A percentile compares a stretch with the other conserved stretches of the same genome.
Evolutionary conservation across 2,329 filamentous ascomycete species (phyloP).

Genomic region (Plectosphaerella cucumerina): DNA sequence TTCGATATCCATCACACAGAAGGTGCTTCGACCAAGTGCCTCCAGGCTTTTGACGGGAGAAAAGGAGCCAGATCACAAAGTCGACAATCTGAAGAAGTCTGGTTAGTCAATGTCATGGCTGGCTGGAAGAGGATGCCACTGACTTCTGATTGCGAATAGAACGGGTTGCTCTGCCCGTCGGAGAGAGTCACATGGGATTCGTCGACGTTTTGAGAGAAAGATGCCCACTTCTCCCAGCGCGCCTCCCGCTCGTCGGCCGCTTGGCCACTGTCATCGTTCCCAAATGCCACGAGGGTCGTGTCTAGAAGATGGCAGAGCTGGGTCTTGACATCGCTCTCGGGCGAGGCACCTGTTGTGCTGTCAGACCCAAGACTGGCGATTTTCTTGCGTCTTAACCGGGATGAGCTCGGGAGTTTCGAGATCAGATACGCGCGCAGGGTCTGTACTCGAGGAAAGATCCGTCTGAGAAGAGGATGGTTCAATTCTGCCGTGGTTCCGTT

Average conservation of each 20-base stretch:
- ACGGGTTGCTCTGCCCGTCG: slow-evolving; percentile 34
- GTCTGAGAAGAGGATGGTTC: slow-evolving; percentile 29
- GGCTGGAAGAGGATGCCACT: slow-evolving; percentile 9
- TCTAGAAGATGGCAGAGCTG: slow-evolving; percentile 60
- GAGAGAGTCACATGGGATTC: slow-evolving; percentile 53
- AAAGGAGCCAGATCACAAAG: slow-evolving; percentile 73
- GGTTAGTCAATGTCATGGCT: neutral
- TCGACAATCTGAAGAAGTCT: slow-evolving; percentile 60
- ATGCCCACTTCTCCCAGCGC: slow-evolving; percentile 51
- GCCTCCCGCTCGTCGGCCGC: slow-evolving; percentile 26
- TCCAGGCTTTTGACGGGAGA: slow-evolving; percentile 48
- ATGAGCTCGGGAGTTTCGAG: slow-evolving; percentile 59
- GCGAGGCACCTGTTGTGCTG: slow-evolving; percentile 11
- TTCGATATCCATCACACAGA: slow-evolving; percentile 78
- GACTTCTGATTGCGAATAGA: slow-evolving; percentile 63
- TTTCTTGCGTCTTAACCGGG: slow-evolving; percentile 57
- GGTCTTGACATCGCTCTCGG: slow-evolving; percentile 27
- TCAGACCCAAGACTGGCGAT: slow-evolving; percentile 40
- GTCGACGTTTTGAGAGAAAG: slow-evolving; percentile 60
- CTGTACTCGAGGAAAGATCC: slow-evolving; percentile 55
- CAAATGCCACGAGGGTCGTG: slow-evolving; percentile 55
- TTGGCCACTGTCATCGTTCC: neutral
- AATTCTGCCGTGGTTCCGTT: neutral
- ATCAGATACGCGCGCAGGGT: slow-evolving; percentile 70
- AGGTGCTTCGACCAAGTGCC: slow-evolving; percentile 62